Evolutionary conservation across 139 green algal genomes (phyloP), one percentile per base, ranked within the genome.

Genomic region (Volvox africanus): DNA sequence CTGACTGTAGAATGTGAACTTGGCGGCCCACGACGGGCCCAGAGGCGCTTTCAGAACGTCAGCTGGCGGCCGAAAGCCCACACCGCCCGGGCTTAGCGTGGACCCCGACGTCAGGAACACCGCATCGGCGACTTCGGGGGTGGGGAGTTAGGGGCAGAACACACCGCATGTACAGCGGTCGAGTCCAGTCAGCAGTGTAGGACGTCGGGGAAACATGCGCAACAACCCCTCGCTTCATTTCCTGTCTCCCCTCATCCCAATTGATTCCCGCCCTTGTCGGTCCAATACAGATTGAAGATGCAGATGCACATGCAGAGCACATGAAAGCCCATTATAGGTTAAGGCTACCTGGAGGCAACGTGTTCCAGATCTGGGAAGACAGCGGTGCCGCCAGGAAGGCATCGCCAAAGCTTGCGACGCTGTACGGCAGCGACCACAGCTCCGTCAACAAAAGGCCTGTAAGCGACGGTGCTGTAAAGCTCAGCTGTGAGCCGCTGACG

Each of bases 1-100:
- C 80, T 75, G 55, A 16, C 69, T 76, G 55, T 75, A 75, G 80
- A 85, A 85, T 13, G 79, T 85, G 36, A 68, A 32, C 14, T 50
- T 44, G 24, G 26, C 37, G 5, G 33, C 79, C 21, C 37, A 68
- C 6, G 30, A 69, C 12, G 37, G 37, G 1, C 33, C 44, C 18
- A 28, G 13, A 85, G 2, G 22, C 32, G 18, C 44, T 9, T 55
- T 55, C 44, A 55, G 21, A 9, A 26, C 37, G 21, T 2, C 44
- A 19, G 79, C 13, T 28, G 79, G 24, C 44, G 79, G 22, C 37
- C 26, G 37, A 1, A 26, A 32, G 32, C 78, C 36, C 21, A 13
- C n/a, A 11, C 36, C 19, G 33, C 35, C 22, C 36, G 11, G n/a
- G n/a, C n/a, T 62, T 11, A 85, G 20, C 13, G 35, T 68, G 44